phyloP scores from a whole-genome alignment of 176 grass and related monocot species.

The Aegilops umbellulata region DNA sequence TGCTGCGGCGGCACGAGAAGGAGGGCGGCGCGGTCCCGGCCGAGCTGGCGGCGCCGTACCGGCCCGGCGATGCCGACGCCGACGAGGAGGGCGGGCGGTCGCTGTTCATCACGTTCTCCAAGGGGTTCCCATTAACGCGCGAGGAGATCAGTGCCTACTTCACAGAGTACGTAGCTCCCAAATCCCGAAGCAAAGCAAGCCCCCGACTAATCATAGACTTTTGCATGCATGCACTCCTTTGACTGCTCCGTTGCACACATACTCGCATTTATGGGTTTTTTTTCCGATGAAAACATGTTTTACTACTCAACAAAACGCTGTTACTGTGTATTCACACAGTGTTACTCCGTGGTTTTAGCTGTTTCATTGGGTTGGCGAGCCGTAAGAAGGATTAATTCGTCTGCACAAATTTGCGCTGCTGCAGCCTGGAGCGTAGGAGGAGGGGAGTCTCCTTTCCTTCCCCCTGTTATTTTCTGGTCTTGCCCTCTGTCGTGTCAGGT shows the following conservation, averaged over 20 bases:
- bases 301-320: too few species aligned
- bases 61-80: neutral
- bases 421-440: neutral
- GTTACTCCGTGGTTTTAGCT: too few species aligned
- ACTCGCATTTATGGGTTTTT: neutral
- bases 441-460: neutral
- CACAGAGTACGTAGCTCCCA: slow-evolving; percentile 48
- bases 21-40: slow-evolving; percentile 14
- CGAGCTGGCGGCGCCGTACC: slow-evolving; percentile 35
- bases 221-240: neutral
- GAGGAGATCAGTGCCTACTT: slow-evolving; percentile 69
- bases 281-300: neutral
- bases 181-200: slow-evolving; percentile 2
- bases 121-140: slow-evolving; percentile 59
- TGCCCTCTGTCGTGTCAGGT: neutral
- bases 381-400: neutral
- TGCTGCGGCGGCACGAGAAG: slow-evolving; percentile 48
- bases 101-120: slow-evolving; percentile 85
- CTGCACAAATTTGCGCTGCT: neutral
- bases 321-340: too few species aligned
- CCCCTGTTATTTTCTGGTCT: neutral
- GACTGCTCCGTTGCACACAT: neutral
- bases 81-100: slow-evolving; percentile 29
- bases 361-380: too few species aligned
- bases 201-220: neutral